Base-by-base conservation (phyloP, 441 rosid genomes). In the Melastoma candidum region DNA sequence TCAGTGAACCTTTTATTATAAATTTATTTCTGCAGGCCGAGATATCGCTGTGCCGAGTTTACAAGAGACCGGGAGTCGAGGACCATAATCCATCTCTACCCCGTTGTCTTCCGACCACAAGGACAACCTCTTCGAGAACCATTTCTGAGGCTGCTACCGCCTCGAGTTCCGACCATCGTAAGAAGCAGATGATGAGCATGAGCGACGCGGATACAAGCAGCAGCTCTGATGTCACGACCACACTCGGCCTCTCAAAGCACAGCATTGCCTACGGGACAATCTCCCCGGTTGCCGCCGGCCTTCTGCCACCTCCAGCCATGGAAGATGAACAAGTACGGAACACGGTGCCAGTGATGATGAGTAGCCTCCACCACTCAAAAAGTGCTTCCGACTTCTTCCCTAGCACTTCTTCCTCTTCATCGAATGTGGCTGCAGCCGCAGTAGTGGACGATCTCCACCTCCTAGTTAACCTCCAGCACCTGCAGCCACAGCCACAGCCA, bases 1-100 rank as follows among this genome's bases (percentile, higher is more conserved):
- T 11, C 14, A 3, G 1, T 32, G 39, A 52, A 36, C 41, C 8
- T 6, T 36, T 36, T 1, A 36, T 36, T 36, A 36, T 36, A 4
- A 36, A 36, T 36, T 36, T 36, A 36, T 36, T 14, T 52, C 36
- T 39, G n/a, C 79, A 93, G 98, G 79, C 82, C 7, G 98, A 93
- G 72, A 93, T 84, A 67, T 93, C 99, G 1, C 81, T 93, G 48
- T 93, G 99, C 58, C 88, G 97, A 10, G 99, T 93, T 25, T 89
- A 93, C 82, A 93, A 89, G 68, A 74, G 99, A 64, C 75, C 93
- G 41, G 97, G 99, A 61, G 95, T 93, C 3, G 99, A 89, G 66
- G 99, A 89, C 66, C 88, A 36, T 2, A 6, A 83, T 56, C 95
- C 95, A 4, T 84, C 95, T 1, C 77, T 93, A n/a, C 95, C 92